Conservation (phyloP, 805 yeast genomes). For the Candida pseudoglaebosa region DNA sequence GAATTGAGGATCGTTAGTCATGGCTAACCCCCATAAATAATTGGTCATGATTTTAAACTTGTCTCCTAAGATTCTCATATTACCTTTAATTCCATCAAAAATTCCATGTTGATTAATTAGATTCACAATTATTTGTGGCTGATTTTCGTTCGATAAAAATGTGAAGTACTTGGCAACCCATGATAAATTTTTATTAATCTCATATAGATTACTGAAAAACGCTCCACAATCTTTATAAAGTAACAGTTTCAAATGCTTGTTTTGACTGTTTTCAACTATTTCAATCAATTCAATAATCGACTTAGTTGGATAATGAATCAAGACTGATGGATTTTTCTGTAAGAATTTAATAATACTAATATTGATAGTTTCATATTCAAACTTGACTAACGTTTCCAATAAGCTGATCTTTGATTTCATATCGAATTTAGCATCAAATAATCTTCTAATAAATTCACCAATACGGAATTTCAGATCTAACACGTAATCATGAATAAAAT, state of each 20-base stretch:
- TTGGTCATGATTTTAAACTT: neutral
- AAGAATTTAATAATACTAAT: constrained; percentile 19
- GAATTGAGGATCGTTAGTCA: constrained; percentile 13
- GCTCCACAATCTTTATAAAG: neutral
- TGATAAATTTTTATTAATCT: constrained; percentile 8
- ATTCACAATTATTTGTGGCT: constrained; percentile 7
- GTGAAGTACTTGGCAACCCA: constrained; percentile 20
- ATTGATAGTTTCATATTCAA: constrained; percentile 23
- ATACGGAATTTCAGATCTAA: constrained; percentile 13
- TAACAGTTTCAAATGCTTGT: constrained; percentile 3
- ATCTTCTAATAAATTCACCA: constrained; percentile 19
- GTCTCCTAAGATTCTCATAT: neutral
- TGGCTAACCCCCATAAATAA: constrained; percentile 12
- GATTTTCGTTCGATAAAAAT: constrained; percentile 6
- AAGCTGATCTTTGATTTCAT: constrained; percentile 7
- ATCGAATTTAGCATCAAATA: constrained; percentile 17
- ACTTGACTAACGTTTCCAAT: constrained; percentile 15
- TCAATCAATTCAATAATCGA: constrained; percentile 10
- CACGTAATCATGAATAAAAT: constrained; percentile 20
- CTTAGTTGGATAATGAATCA: constrained; percentile 1
- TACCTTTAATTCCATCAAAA: neutral
- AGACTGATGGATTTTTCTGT: constrained; percentile 1
- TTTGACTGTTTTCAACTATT: neutral
- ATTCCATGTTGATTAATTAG: constrained; percentile 7
- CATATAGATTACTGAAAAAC: constrained; percentile 16